A percentile compares a stretch with the other conserved stretches of the same genome.
phyloP scores from a whole-genome alignment of 176 grass and related monocot genomes.

The Paspalum vaginatum region DNA sequence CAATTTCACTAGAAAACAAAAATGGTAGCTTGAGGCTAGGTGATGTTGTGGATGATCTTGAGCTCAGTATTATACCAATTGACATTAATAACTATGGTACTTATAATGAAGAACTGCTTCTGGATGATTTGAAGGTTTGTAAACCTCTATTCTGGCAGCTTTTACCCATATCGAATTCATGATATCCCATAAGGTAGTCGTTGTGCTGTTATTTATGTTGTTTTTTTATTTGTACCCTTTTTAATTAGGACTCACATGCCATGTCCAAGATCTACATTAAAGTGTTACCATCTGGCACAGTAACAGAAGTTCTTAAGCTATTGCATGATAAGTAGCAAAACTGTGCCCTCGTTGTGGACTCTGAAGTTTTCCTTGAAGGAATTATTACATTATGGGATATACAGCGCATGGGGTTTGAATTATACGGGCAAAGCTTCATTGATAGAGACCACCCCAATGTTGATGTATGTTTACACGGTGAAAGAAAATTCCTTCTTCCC shows the following conservation, averaged over 20 bases:
- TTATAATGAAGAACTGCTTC: conserved; percentile 72
- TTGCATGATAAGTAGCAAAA: conserved; percentile 77
- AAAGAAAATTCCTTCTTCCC: conserved; percentile 19
- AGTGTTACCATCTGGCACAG: conserved; percentile 58
- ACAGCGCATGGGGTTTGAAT: conserved; percentile 61
- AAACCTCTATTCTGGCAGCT: conserved; percentile 12
- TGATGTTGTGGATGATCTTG: conserved; percentile 55
- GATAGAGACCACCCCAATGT: conserved; percentile 42
- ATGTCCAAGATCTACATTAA: conserved; percentile 89
- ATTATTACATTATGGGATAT: conserved; percentile 91
- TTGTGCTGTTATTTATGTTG: conserved; percentile 5
- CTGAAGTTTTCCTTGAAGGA: conserved; percentile 90
- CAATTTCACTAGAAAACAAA: conserved; percentile 61
- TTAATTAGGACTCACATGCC: conserved; percentile 77
- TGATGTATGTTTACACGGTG: conserved; percentile 67
- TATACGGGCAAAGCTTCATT: conserved; percentile 26
- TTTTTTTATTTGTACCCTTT: conserved; percentile 36
- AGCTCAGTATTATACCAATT: conserved; percentile 62
- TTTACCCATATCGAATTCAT: conserved; percentile 18
- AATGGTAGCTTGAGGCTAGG: conserved; percentile 44
- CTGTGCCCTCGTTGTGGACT: conserved; percentile 77
- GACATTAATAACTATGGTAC: conserved; percentile 51
- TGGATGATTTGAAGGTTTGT: conserved; percentile 95
- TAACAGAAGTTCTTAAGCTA: conserved; percentile 64
- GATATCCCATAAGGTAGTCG: conserved; percentile 8